These are phyloP conservation scores for Angomonas deanei DNA, from an alignment of 208 protist genomes.

Conservation along the genomic window DNA sequence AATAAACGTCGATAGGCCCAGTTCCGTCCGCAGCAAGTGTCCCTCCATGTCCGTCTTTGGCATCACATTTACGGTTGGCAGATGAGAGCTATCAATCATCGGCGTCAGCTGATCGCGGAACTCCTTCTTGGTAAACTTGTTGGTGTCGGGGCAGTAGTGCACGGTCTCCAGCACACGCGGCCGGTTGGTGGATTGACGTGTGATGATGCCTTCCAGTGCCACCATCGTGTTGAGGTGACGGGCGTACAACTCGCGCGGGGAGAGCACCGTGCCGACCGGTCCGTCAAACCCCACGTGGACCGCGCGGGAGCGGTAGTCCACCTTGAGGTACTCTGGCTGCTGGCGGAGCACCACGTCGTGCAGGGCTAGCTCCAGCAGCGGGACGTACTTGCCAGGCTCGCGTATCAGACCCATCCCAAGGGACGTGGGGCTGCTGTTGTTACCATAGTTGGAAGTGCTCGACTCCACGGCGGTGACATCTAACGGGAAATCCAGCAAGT, in stretches of 20 bases:
- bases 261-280: conserved; percentile 91
- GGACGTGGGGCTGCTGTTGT: conserved; percentile 17
- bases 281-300: conserved; percentile 93
- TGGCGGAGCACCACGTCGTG: conserved; percentile 81
- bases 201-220: conserved; percentile 97
- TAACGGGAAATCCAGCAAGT: conserved; percentile 80
- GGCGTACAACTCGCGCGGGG: conserved; percentile 91
- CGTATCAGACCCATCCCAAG: conserved; percentile 71
- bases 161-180: conserved; percentile 87
- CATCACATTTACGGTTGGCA: conserved; percentile 91
- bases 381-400: conserved; percentile 81
- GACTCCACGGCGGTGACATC: not conserved
- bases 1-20: conserved; percentile 95
- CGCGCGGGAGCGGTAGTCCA: conserved; percentile 65
- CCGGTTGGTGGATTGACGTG: conserved; percentile 90
- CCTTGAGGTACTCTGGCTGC: conserved; percentile 80
- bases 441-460: conserved; percentile 1
- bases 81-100: conserved; percentile 71
- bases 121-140: conserved; percentile 77
- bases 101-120: conserved; percentile 96
- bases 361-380: conserved; percentile 89
- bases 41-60: conserved; percentile 94
- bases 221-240: conserved; percentile 93
- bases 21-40: conserved; percentile 96
- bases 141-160: conserved; percentile 95